phyloP scores from a whole-genome alignment of 139 green algal genomes.

The Volvox reticuliferus region DNA sequence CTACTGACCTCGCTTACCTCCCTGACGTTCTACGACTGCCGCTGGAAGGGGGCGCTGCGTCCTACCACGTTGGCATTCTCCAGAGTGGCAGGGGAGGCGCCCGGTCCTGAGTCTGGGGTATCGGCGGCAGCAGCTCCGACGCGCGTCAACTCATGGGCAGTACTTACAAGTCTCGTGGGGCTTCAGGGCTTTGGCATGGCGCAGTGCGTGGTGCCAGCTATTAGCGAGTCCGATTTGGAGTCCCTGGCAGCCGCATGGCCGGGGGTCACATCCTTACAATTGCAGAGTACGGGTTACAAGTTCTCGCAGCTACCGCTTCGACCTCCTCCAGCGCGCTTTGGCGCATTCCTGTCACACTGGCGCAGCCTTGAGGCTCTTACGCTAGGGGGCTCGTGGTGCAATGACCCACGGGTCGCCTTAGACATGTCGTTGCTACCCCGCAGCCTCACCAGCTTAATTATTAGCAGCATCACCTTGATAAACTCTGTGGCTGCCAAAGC shows the following conservation, averaged over 20 bases:
- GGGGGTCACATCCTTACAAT: not conserved
- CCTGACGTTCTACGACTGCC: slow-evolving; percentile 12
- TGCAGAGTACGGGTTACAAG: not conserved
- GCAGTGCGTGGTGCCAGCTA: not conserved
- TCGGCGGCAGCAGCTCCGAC: not conserved
- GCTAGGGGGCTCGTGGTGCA: slow-evolving; percentile 4
- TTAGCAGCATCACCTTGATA: not conserved
- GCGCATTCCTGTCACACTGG: not conserved
- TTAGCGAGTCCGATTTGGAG: not conserved
- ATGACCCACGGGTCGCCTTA: slow-evolving; percentile 4
- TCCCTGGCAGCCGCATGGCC: not conserved
- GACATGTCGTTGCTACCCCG: slow-evolving; percentile 20
- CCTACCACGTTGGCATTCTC: not conserved
- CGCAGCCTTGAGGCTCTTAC: slow-evolving; percentile 7
- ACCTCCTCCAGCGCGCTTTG: not conserved
- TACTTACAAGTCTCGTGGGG: not conserved
- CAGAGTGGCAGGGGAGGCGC: not conserved
- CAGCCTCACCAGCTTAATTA: not conserved
- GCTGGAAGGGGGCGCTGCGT: not conserved
- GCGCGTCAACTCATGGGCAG: not conserved
- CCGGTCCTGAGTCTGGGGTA: not conserved
- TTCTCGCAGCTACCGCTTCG: not conserved
- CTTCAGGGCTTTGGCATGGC: not conserved
- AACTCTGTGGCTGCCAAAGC: not conserved
- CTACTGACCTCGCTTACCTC: not conserved